These are phyloP conservation scores for Punica granatum DNA, from an alignment of 345 rosid genomes.

Conservation along the genomic window DNA sequence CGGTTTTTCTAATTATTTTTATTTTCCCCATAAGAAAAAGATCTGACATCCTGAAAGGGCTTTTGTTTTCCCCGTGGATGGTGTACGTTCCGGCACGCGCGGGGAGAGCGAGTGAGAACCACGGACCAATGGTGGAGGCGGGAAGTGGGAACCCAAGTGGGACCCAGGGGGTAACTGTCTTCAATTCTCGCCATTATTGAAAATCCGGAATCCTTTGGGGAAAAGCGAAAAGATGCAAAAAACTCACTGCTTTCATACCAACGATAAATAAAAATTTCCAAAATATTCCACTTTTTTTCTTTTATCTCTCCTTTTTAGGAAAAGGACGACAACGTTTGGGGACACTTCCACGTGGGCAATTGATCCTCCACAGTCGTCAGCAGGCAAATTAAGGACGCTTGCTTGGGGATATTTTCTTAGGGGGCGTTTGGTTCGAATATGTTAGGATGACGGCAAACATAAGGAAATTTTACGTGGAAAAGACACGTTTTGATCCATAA, in stretches of 20 bases:
- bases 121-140: not conserved
- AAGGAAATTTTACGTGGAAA: too few species aligned
- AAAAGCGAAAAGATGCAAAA: slow-evolving; percentile 18
- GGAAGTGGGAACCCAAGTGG: not conserved
- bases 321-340: too few species aligned
- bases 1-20: not conserved
- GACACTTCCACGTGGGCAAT: not conserved
- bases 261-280: not conserved
- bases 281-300: not conserved
- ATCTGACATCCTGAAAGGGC: not conserved
- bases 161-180: not conserved
- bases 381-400: not conserved
- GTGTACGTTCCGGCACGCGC: not conserved
- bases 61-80: not conserved
- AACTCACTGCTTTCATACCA: too few species aligned
- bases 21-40: not conserved
- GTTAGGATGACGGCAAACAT: too few species aligned
- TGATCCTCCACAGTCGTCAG: not conserved
- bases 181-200: not conserved
- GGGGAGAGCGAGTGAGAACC: not conserved
- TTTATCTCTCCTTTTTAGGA: too few species aligned
- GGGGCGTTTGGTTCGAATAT: too few species aligned
- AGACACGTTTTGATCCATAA: too few species aligned
- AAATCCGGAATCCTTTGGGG: not conserved
- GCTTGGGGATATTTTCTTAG: not conserved